Percentiles rank a stretch among this genome's conserved stretches.
Conservation (phyloP, 257 asterid genomes). For the Pogostemon cablin region DNA sequence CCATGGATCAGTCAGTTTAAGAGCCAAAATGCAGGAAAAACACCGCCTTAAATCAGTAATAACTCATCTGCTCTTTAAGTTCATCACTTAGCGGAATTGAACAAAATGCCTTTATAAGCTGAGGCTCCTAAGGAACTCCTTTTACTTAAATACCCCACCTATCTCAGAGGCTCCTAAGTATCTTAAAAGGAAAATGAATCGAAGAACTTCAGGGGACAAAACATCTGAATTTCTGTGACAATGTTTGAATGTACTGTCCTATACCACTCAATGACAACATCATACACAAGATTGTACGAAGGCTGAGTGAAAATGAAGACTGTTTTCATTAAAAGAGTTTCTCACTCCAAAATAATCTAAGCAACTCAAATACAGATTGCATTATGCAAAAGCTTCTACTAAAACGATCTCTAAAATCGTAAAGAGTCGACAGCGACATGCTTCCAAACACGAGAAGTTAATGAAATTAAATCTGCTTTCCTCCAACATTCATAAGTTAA, state of each 20-base stretch:
- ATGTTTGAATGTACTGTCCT: too few species aligned
- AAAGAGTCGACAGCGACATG: conserved; percentile 10
- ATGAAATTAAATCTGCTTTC: not conserved
- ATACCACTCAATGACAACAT: too few species aligned
- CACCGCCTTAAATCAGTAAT: not conserved
- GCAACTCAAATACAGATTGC: conserved; percentile 13
- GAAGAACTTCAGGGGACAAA: conserved; percentile 1
- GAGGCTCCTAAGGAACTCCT: not conserved
- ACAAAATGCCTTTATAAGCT: conserved; percentile 3
- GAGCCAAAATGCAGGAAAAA: conserved; percentile 9
- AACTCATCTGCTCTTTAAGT: conserved; percentile 14
- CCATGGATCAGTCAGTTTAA: not conserved
- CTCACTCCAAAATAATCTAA: conserved; percentile 19
- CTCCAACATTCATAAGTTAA: not conserved
- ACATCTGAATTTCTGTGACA: not conserved
- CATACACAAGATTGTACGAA: too few species aligned
- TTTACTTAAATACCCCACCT: not conserved
- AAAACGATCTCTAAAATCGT: not conserved
- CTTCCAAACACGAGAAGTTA: not conserved
- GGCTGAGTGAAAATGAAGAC: not conserved
- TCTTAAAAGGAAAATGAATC: not conserved
- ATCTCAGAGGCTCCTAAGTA: conserved; percentile 2
- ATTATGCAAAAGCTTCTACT: conserved; percentile 12
- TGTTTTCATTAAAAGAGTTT: conserved; percentile 10
- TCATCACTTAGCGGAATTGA: not conserved